Base-by-base conservation (phyloP, 163 green algal species). In the Chlorella variabilis region DNA sequence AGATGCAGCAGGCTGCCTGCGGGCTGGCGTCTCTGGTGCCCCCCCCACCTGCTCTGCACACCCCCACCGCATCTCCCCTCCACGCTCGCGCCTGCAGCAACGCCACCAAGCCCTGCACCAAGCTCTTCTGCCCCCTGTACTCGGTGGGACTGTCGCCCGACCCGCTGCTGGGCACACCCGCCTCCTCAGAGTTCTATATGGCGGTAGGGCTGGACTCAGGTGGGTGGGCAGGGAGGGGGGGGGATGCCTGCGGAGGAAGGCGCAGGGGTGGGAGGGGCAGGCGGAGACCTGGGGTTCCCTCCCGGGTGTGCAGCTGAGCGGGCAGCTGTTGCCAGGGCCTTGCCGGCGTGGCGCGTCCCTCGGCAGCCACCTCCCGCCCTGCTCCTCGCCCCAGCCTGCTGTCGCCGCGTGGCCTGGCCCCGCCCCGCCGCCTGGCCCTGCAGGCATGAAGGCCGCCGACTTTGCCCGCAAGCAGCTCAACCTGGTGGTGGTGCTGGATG, bases 121-220 rank as follows among this genome's bases (percentile, higher is more conserved):
- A 85, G 38, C 80, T 85, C n/a, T 86, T 86, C 66, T 86, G 82
- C 62, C 82, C 82, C 5, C 27, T 71, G 34, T 86, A 83, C 63
- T 82, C 71, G 3, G 20, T 73, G 20, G 82, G 49, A 4, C 48
- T 71, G 15, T 45, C 63, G 5, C 62, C 49, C 17, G 34, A 78
- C 45, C 82, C 82, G 21, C 34, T 79, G 33, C 38, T 81, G 51
- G 9, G 25, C 58, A 21, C 61, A 3, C 29, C 33, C 17, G 70
- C 23, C 29, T 7, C 13, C 1, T 7, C n/a, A 27, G 73, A 80
- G n/a, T n/a, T 81, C 58, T 81, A 62, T 15, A 74, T 81, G 75
- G 75, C 75, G 20, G 75, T 67, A 4, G 59, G 59, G n/a, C 59
- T 67, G 27, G 59, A 67, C 29, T 67, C 59, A 27, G 59, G 59